Percentiles rank a stretch among this genome's conserved stretches.
Conservation (phyloP, 2,329 filamentous ascomycete genomes). For the Fusarium tupiense region DNA sequence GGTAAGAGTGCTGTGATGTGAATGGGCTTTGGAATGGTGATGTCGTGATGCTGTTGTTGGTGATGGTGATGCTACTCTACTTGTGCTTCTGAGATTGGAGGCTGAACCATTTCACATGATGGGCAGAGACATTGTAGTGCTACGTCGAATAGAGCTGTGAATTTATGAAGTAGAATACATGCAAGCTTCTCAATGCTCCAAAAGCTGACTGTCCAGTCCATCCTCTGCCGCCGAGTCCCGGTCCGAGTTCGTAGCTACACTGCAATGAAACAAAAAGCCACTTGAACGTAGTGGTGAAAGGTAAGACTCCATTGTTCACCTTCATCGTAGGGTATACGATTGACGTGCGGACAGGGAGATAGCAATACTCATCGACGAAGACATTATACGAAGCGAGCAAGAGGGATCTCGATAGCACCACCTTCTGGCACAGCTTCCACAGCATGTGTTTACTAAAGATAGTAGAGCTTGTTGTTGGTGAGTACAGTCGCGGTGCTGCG, state of each 20-base stretch:
- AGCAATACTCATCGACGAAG: neutral
- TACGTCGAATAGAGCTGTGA: neutral
- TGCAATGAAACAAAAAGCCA: neutral
- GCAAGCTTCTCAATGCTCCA: too few relatives aligned
- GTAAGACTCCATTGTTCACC: too few relatives aligned
- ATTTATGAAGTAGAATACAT: too few relatives aligned
- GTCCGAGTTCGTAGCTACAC: fast-evolving
- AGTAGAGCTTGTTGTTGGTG: neutral
- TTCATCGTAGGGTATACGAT: fast-evolving
- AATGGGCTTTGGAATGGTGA: neutral
- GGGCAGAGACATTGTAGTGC: neutral
- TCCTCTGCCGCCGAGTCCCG: neutral
- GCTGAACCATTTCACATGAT: neutral
- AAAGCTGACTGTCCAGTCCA: neutral
- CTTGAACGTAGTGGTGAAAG: neutral
- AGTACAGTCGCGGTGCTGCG: neutral
- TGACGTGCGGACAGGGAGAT: neutral
- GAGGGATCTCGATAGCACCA: neutral
- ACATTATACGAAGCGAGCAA: neutral
- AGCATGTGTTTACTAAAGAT: neutral
- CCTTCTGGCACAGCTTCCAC: neutral
- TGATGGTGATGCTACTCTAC: neutral
- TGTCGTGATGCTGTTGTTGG: neutral
- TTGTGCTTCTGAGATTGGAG: neutral
- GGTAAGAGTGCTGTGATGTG: too few relatives aligned